Evolutionary conservation across 768 basidiomycete genomes (phyloP).

Genomic region (Neoboletus magnificus): DNA sequence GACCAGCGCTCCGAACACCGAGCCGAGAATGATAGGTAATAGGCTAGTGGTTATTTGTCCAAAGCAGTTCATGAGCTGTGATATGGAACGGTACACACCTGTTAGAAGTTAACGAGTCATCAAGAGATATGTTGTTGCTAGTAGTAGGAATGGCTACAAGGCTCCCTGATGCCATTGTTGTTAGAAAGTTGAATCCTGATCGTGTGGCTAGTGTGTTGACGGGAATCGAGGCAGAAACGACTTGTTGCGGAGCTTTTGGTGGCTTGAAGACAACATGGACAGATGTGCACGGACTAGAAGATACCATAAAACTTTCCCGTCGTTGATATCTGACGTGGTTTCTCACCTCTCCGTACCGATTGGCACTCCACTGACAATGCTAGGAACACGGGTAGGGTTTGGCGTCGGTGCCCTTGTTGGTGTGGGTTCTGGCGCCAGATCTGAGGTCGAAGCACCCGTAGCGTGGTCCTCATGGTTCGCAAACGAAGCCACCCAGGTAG

Average conservation of each 20-base stretch:
- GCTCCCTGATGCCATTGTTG: conserved; percentile 4
- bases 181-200: neutral
- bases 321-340: neutral
- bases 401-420: neutral
- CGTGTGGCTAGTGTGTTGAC: neutral
- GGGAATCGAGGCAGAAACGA: neutral
- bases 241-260: neutral
- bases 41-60: conserved; percentile 6
- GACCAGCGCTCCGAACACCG: no score
- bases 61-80: neutral
- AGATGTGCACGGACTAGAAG: neutral
- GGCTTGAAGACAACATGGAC: neutral
- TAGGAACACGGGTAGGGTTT: neutral
- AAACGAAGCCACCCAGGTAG: neutral
- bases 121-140: neutral
- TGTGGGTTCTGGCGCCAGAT: neutral
- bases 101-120: neutral
- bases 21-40: conserved; percentile 10
- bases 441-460: neutral
- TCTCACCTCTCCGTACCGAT: conserved; percentile 8
- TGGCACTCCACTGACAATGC: neutral
- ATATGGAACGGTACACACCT: conserved; percentile 8
- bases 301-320: neutral
- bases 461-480: neutral
- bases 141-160: conserved; percentile 2